phyloP scores from a whole-genome alignment of 225 moss, liverwort and hornwort species.

The Climacium dendroides region DNA sequence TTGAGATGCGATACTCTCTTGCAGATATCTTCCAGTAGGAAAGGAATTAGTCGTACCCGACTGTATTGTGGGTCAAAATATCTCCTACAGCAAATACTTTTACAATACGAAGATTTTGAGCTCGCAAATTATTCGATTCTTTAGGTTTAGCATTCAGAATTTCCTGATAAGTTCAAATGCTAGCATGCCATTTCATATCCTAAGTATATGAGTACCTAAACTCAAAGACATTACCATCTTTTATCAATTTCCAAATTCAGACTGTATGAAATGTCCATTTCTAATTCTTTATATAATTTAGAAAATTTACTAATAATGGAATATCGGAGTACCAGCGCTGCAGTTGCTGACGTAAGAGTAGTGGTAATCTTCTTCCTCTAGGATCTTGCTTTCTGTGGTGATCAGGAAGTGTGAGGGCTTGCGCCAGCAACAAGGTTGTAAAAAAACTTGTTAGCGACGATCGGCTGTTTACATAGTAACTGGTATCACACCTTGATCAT shows the following conservation, averaged over 20 bases:
- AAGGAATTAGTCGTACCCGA: neutral
- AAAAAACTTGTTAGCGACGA: neutral
- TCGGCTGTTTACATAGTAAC: neutral
- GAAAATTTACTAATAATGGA: neutral
- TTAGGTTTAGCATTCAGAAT: neutral
- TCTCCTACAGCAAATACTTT: neutral
- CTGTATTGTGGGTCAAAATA: neutral
- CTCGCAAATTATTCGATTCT: neutral
- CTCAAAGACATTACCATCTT: neutral
- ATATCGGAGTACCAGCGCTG: neutral
- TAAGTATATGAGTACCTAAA: neutral
- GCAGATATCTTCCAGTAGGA: neutral
- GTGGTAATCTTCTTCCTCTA: neutral
- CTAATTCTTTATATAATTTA: neutral
- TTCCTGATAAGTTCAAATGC: neutral
- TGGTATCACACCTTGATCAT: neutral
- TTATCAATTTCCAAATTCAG: neutral
- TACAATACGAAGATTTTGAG: neutral
- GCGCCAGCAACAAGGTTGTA: neutral
- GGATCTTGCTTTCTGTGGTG: neutral
- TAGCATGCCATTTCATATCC: neutral
- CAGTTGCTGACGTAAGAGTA: neutral
- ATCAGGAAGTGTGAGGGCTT: neutral
- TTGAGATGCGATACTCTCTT: neutral
- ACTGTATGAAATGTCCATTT: neutral